Percentiles rank a stretch among this genome's conserved stretches.
Evolutionary conservation across 441 rosid genomes (phyloP).

Genomic region (Adansonia gregorii): DNA sequence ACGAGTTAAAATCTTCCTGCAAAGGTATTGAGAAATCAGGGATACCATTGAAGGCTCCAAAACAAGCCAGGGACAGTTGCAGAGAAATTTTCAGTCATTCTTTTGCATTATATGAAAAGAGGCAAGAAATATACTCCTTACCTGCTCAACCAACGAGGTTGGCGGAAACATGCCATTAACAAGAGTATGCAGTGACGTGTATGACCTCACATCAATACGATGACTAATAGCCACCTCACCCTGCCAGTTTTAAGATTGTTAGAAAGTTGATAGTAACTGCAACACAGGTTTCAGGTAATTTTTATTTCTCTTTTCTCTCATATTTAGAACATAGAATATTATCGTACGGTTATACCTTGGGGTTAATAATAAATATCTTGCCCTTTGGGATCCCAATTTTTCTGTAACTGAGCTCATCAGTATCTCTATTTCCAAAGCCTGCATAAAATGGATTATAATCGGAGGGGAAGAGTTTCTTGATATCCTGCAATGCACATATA

Average conservation of each 20-base stretch:
- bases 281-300: not conserved
- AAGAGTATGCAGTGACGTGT: constrained; percentile 84
- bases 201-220: constrained; percentile 66
- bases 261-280: not conserved
- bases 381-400: constrained; percentile 92
- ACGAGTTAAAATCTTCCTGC: constrained; percentile 84
- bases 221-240: constrained; percentile 92
- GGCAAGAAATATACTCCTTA: constrained; percentile 26
- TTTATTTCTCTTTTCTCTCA: not conserved
- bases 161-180: constrained; percentile 93
- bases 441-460: constrained; percentile 92
- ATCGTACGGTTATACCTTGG: constrained; percentile 54
- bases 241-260: constrained; percentile 40
- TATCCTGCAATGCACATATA: constrained; percentile 56
- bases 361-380: constrained; percentile 87
- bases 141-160: constrained; percentile 83
- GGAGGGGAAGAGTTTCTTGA: constrained; percentile 79
- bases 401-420: constrained; percentile 85
- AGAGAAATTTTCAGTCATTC: not conserved
- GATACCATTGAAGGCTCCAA: constrained; percentile 22
- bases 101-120: not conserved
- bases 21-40: not conserved
- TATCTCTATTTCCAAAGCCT: constrained; percentile 89
- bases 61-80: not conserved
- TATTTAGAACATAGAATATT: not conserved